phyloP scores from a whole-genome alignment of 805 yeast species.

The Tanozyma kutaoensis region DNA sequence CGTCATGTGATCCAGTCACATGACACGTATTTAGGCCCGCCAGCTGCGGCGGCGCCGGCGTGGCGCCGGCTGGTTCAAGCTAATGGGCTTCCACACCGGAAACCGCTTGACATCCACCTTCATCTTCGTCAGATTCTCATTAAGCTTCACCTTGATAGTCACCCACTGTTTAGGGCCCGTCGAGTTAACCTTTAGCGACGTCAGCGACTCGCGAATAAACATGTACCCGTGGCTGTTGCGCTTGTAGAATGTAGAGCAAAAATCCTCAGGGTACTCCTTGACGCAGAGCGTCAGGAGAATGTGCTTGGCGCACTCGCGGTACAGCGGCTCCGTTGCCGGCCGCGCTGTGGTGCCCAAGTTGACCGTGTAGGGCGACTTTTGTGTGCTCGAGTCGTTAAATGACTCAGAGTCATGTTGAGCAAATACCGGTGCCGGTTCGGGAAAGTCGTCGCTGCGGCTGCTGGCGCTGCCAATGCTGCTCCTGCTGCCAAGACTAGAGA shows the following conservation, averaged over 20 bases:
- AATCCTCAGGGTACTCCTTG: constrained; percentile 8
- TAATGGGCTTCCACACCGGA: constrained; percentile 15
- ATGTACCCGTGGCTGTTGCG: constrained; percentile 19
- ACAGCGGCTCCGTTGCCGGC: neutral
- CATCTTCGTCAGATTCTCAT: constrained; percentile 4
- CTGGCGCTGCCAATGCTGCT: neutral
- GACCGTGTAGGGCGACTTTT: neutral
- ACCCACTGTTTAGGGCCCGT: constrained; percentile 14
- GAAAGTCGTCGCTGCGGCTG: neutral
- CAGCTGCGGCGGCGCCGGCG: constrained; percentile 1
- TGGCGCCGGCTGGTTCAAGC: constrained; percentile 2
- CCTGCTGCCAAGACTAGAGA: neutral
- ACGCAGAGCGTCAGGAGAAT: neutral
- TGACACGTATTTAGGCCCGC: no score
- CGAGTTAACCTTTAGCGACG: constrained; percentile 12
- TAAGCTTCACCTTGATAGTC: constrained; percentile 10
- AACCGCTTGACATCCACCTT: constrained; percentile 13
- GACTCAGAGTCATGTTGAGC: neutral
- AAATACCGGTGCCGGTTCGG: neutral
- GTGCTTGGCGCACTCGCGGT: neutral
- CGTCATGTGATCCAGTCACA: no score
- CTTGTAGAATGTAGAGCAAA: constrained; percentile 21
- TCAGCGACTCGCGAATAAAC: constrained; percentile 20
- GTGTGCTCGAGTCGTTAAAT: neutral
- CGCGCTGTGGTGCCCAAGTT: neutral